Base-by-base conservation (phyloP, 176 grass and related monocot species). In the Pontederia crassipes region DNA sequence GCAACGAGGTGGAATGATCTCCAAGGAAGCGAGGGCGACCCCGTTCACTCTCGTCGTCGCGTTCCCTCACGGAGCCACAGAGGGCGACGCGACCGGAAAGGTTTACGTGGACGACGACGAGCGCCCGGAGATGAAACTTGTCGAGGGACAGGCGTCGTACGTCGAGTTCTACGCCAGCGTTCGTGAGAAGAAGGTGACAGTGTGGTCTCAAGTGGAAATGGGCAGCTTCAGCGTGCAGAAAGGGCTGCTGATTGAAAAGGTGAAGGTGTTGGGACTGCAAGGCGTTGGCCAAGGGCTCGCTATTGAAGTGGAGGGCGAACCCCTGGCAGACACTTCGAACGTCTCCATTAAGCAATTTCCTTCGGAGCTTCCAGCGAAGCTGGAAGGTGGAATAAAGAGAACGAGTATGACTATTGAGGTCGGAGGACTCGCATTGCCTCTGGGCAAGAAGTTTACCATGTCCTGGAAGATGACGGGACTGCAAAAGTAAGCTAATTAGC, bases 61-160 rank as follows among this genome's bases (percentile, higher is more conserved):
- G 55, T 96, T 96, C 75, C 86, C 91, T 11, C 62, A 67, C 12
- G 81, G 83, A 0, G 65, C 83, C 16, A 29, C 57, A 8, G 62
- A 79, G 35, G 92, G 69, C 2, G 81, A 80, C 11, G 78, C 92
- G 0, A 78, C 75, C 45, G 92, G 92, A 26, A 61, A 64, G 1
- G 78, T 97, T 60, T 97, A 80, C 61, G 73, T 88, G 45, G 92
- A 97, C 62, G 86, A 97, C 45, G 91, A 96, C 70, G 91, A 90
- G 80, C 81, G 86, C 65, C 91, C 83, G 8, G 83, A 82, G 77
- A 96, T 96, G 86, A 72, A 35, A 54, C 66, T 96, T 4, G 73
- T 67, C 12, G 91, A 95, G 2, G 87, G 83, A 15, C 81, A 97
- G 73, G 92, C 87, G 17, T 78, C 83, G 46, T 71, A 82, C 46